phyloP scores from a whole-genome alignment of 164 flowering plant species.

The Saururus chinensis region DNA sequence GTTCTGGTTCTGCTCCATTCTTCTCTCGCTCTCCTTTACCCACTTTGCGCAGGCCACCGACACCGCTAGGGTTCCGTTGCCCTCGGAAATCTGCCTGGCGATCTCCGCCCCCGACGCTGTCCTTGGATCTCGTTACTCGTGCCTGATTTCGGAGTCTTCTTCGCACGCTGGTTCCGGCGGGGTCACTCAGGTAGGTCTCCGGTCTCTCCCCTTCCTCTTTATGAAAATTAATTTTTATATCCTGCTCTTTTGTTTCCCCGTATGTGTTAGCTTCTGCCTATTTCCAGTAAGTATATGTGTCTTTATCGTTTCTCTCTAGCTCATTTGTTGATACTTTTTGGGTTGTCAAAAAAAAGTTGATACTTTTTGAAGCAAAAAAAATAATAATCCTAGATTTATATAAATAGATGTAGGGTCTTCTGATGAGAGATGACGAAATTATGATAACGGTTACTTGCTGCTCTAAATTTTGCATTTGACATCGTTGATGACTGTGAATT shows the following conservation, averaged over 20 bases:
- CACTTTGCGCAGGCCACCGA: neutral
- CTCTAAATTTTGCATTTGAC: too few species aligned
- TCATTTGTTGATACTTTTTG: too few species aligned
- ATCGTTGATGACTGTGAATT: neutral
- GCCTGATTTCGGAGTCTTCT: neutral
- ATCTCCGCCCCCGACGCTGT: neutral
- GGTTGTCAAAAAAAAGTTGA: too few species aligned
- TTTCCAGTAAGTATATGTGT: too few species aligned
- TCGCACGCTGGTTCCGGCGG: neutral
- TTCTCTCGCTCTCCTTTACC: neutral
- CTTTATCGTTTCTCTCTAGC: neutral
- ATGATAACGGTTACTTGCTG: too few species aligned
- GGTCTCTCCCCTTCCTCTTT: neutral
- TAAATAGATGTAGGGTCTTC: neutral
- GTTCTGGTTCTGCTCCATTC: neutral
- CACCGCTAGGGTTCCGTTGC: neutral
- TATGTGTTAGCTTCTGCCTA: too few species aligned
- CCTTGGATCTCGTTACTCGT: neutral
- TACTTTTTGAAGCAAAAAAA: neutral
- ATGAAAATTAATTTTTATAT: neutral
- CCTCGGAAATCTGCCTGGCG: neutral
- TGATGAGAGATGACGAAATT: too few species aligned
- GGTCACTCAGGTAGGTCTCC: neutral
- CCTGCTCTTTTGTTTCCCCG: neutral
- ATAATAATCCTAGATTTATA: neutral